Evolutionary conservation across 805 yeast species (phyloP).

Genomic region (Cyberlindnera sargentensis): DNA sequence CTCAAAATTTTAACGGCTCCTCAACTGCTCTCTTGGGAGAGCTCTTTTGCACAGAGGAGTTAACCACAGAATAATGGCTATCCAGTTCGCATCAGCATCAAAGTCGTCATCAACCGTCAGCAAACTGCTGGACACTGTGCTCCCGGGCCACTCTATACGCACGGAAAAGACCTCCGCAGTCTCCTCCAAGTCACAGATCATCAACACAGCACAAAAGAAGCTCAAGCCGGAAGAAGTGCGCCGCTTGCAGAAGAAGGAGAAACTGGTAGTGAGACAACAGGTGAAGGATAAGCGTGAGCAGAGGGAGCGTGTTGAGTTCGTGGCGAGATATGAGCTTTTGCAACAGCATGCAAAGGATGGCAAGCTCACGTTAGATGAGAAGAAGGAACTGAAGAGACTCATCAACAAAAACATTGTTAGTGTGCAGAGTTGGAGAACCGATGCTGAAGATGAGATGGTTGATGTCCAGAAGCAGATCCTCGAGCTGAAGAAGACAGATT

Average conservation of each 20-base stretch:
- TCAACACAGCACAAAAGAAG: conserved; percentile 30
- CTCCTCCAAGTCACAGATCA: conserved; percentile 30
- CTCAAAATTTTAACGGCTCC: no score
- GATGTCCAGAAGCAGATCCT: conserved; percentile 37
- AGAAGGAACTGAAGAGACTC: conserved; percentile 27
- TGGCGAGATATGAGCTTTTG: conserved; percentile 29
- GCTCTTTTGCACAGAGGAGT: background rate
- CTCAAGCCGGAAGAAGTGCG: conserved; percentile 28
- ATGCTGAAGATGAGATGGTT: conserved; percentile 34
- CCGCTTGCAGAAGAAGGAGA: conserved; percentile 29
- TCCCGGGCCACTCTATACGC: conserved; percentile 29
- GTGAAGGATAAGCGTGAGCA: conserved; percentile 15
- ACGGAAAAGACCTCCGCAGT: conserved; percentile 10
- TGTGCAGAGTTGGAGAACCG: conserved; percentile 36
- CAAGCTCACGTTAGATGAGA: conserved; percentile 28
- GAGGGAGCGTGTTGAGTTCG: conserved; percentile 21
- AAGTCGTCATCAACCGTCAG: conserved; percentile 29
- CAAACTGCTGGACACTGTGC: conserved; percentile 28
- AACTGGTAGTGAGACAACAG: conserved; percentile 22
- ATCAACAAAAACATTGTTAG: conserved; percentile 31
- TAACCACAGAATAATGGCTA: background rate
- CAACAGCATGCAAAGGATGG: conserved; percentile 26
- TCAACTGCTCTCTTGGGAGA: background rate
- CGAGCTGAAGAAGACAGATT: conserved; percentile 31
- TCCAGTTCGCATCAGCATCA: conserved; percentile 2